A percentile compares a stretch with the other conserved stretches of the same genome.
These are phyloP conservation scores for Schizonepeta tenuifolia DNA, from an alignment of 257 asterid species.

Conservation along the genomic window DNA sequence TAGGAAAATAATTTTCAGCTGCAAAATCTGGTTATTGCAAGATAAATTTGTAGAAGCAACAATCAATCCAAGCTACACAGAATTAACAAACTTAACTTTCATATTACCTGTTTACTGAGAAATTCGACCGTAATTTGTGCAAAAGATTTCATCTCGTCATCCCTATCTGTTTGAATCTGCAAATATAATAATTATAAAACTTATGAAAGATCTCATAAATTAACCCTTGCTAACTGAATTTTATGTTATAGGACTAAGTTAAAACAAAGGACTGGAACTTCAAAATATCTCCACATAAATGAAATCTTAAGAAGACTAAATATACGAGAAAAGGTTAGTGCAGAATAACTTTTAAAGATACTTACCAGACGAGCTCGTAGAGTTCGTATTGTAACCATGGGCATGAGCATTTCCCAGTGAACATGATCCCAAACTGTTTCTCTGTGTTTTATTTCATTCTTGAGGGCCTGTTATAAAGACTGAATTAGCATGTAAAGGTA, in stretches of 20 bases:
- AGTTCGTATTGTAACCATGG: conserved; percentile 76
- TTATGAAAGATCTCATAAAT: conserved; percentile 23
- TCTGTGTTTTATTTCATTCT: conserved; percentile 94
- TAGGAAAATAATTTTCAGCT: conserved; percentile 11
- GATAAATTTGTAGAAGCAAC: conserved; percentile 9
- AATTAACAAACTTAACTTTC: conserved; percentile 6
- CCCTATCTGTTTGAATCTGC: conserved; percentile 86
- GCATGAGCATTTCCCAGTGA: conserved; percentile 87
- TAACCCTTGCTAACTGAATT: conserved; percentile 14
- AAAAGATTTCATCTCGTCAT: conserved; percentile 74
- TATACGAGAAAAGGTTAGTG: conserved; percentile 28
- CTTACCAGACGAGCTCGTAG: conserved; percentile 95
- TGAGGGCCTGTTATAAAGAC: conserved; percentile 66
- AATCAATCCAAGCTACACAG: conserved; percentile 28
- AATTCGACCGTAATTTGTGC: conserved; percentile 89
- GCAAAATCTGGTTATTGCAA: conserved; percentile 4
- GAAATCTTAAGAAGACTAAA: conserved; percentile 17
- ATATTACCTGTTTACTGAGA: conserved; percentile 82
- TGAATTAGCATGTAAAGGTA: conserved; percentile 33
- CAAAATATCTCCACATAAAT: conserved; percentile 9
- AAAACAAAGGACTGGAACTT: too few relatives aligned
- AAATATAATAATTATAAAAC: conserved; percentile 25
- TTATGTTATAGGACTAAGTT: background rate
- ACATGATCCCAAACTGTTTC: conserved; percentile 71
- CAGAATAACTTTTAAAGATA: conserved; percentile 33